Conservation (phyloP, 768 basidiomycete genomes). For the Hygrocybe coccinea region DNA sequence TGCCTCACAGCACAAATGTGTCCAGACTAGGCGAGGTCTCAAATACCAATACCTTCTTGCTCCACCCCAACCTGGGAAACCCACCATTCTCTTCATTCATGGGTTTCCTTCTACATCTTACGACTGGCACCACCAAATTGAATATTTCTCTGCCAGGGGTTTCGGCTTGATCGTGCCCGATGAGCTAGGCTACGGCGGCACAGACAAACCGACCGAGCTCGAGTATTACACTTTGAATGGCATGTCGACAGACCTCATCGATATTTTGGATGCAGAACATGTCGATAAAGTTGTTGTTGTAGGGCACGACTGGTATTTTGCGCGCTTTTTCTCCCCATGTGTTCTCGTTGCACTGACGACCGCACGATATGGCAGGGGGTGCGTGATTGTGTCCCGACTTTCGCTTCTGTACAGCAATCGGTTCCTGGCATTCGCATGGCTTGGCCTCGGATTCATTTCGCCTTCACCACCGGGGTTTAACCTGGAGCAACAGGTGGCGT, state of each 20-base stretch:
- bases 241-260: conserved; percentile 37
- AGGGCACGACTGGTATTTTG: conserved; percentile 41
- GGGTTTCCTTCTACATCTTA: conserved; percentile 41
- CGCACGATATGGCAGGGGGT: conserved; percentile 31
- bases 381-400: conserved; percentile 29
- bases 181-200: conserved; percentile 50
- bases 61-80: conserved; percentile 24
- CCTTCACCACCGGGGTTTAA: conserved; percentile 20
- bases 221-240: conserved; percentile 30
- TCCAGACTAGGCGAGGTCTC: conserved; percentile 28
- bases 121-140: conserved; percentile 40
- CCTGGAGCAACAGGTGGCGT: conserved; percentile 19
- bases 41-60: conserved; percentile 36
- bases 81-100: conserved; percentile 41
- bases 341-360: neutral
- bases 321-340: neutral
- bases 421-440: conserved; percentile 38
- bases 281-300: conserved; percentile 33
- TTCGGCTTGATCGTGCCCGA: conserved; percentile 48
- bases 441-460: conserved; percentile 33
- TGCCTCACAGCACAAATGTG: conserved; percentile 23
- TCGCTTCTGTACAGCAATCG: conserved; percentile 36
- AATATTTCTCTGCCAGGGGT: conserved; percentile 33
- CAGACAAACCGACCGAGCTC: conserved; percentile 40
- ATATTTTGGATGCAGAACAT: conserved; percentile 37